Base-by-base conservation (phyloP, 2,329 filamentous ascomycete species). In the Xylariaceae sp. region DNA sequence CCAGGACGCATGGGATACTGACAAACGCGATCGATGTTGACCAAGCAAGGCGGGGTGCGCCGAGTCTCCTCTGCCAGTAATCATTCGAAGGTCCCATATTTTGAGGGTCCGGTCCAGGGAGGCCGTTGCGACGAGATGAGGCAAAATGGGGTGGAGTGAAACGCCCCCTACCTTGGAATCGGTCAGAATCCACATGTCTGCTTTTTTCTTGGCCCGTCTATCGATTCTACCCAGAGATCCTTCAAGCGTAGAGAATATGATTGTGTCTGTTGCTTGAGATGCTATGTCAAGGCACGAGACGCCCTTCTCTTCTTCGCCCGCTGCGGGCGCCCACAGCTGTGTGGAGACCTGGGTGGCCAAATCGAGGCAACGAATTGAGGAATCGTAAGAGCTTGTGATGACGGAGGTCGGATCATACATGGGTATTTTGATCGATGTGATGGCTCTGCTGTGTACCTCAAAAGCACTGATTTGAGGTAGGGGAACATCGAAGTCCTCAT, bases 121-220 rank as follows among this genome's bases (percentile, higher is more conserved):
- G 0, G 91, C 94, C 0, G 94, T 97, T 0, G 91, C 90, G 0
- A 96, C 72, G 3, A 96, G 81, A 66, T 97, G 88, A 0, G 91
- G 85, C 2, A 90, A 80, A 0, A 85, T 70, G 0, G 94, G 92
- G 64, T 95, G 86, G 1, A 96, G 72, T 0, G 86, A 88, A 71
- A 97, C 97, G 0, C 94, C 94, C 19, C 94, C 94, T 51, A 99
- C 96, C 67, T 99, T 99, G 70, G 95, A 91, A 51, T 95, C 91
- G 0, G 86, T 88, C 0, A 97, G 75, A 6, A 83, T 78, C 80
- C 89, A 95, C 1, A 88, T 74, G 12, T 90, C 81, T 0, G 80
- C 78, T 2, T 83, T 77, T 5, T 73, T 70, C 0, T 77, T 73
- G 0, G 80, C 78, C 6, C 92, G 84, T 52, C 87, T 78, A 65